Conservation (phyloP, 2,329 filamentous ascomycete species). For the Venturia effusa region DNA sequence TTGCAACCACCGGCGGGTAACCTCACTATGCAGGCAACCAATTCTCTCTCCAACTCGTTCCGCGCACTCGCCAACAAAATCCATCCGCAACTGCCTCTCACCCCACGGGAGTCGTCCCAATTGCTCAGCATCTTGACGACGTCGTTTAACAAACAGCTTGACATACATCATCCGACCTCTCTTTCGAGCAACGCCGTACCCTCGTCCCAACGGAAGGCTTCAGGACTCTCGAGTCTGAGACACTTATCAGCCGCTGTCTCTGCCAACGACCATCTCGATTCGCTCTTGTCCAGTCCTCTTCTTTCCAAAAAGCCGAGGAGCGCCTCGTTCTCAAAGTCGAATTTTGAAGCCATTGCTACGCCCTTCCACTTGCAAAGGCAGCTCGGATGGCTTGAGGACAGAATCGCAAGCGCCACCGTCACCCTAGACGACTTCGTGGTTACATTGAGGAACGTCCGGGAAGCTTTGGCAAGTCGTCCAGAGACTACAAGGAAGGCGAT, state of each 20-base stretch:
- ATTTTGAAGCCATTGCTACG: neutral
- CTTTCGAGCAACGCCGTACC: neutral
- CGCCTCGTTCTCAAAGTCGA: neutral
- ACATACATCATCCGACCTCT: slow-evolving; percentile 40
- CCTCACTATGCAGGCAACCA: slow-evolving; percentile 40
- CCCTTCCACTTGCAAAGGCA: neutral
- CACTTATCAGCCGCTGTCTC: neutral
- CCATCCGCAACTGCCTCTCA: slow-evolving; percentile 41
- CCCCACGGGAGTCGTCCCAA: slow-evolving; percentile 45
- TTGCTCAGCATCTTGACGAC: slow-evolving; percentile 49
- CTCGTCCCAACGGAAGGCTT: neutral
- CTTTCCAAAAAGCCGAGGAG: slow-evolving; percentile 4
- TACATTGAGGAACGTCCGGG: neutral
- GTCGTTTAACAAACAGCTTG: slow-evolving; percentile 53
- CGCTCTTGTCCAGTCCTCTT: slow-evolving; percentile 6
- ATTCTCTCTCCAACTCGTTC: slow-evolving; percentile 29
- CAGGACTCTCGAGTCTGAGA: neutral
- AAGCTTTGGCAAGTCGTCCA: neutral
- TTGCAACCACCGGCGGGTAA: neutral
- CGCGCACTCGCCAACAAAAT: slow-evolving; percentile 43
- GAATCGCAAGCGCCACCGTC: neutral
- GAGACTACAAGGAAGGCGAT: neutral
- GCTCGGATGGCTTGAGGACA: slow-evolving; percentile 6
- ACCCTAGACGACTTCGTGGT: neutral
- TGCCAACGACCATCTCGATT: slow-evolving; percentile 3